Percentiles rank a stretch among this genome's conserved stretches.
These are phyloP conservation scores for grape (Vitis vinifera) DNA, from an alignment of 164 flowering plant species.

Conservation along the genomic window DNA sequence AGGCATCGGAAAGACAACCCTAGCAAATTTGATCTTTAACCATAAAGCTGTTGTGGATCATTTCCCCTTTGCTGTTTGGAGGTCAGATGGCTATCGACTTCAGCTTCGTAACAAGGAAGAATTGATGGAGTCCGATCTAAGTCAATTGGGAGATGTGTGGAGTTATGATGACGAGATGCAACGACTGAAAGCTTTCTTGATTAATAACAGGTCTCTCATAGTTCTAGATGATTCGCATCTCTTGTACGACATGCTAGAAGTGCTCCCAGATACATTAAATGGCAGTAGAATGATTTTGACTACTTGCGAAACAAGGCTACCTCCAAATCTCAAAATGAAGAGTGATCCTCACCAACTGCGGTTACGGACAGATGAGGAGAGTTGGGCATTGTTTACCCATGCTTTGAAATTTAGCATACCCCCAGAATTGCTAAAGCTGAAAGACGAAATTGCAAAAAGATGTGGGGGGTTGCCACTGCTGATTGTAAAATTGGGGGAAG, in stretches of 20 bases:
- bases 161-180: too few relatives aligned
- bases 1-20: constrained; percentile 11
- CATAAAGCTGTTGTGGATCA: background rate
- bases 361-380: constrained; percentile 5
- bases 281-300: constrained; percentile 1
- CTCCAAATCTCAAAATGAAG: background rate
- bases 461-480: background rate
- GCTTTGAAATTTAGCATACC: too few relatives aligned
- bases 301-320: background rate
- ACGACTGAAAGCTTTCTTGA: background rate
- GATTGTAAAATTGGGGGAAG: background rate
- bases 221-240: background rate
- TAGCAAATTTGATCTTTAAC: background rate
- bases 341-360: background rate
- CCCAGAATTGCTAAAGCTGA: background rate
- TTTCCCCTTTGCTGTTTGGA: background rate
- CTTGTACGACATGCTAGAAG: background rate
- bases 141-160: background rate
- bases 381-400: constrained; percentile 8
- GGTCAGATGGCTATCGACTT: background rate
- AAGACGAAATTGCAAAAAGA: background rate
- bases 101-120: background rate
- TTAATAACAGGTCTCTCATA: background rate
- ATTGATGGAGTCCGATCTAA: too few relatives aligned
- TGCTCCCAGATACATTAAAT: background rate